Base-by-base conservation (phyloP, 2,329 filamentous ascomycete genomes). In the Truncatella angustata region DNA sequence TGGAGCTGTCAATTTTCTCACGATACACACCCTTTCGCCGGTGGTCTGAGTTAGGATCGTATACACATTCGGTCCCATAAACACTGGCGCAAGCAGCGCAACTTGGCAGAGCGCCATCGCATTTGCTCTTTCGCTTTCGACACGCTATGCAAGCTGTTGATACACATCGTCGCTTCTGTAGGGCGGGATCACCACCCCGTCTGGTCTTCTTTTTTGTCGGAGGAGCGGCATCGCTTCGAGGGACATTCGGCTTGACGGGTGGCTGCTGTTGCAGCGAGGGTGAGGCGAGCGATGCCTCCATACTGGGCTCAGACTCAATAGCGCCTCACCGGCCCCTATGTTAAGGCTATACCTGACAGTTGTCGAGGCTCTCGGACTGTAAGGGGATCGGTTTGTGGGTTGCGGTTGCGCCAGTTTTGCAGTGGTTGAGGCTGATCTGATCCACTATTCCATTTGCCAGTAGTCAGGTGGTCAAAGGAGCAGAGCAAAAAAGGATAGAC, bases 1-100 rank as follows among this genome's bases (percentile, higher is more conserved):
- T 95, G 68, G 93, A 80, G 65, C 84, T 90, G 69, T 96, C 92
- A 21, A 88, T 84, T 69, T 96, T 94, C 71, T 96, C 91, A 65
- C 93, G 92, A 70, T 97, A 97, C 45, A 97, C 94, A 54, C 94
- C 94, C 69, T 97, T 97, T 47, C 94, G 87, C 46, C 94, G 88
- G 69, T 97, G 92, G 69, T 99, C 94, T 53, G 92, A 96, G 66
- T 92, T 95, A 3, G 92, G 93, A 66, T 97, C 93, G 76, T 97
- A 97, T 58, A 97, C 80, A 69, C 94, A 97, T 73, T 89, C 85
- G 55, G 90, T 94, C 55, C 85, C 83, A 67, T 99, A 97, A 50
- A 97, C 93, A 60, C 91, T 96, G 56, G 90, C 85, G 71, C 94
- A 99, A n/a, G 94, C 93, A 6, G 93, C 93, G 67, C 94, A 97